Base-by-base conservation (phyloP, 2,329 filamentous ascomycete species). In the Chaetothyriales sp. region DNA sequence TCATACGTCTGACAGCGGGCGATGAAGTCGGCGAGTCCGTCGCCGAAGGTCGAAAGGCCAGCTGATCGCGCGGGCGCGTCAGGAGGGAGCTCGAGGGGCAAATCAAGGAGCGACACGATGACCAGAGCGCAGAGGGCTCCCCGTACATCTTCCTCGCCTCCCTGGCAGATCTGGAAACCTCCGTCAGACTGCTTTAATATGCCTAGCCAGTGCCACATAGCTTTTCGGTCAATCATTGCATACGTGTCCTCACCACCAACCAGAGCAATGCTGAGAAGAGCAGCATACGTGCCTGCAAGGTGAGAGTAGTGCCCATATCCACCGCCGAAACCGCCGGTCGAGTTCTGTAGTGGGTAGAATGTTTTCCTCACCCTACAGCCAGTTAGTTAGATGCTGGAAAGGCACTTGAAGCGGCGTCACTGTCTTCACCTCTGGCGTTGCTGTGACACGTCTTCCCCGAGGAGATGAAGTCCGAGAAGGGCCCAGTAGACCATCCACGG, bases 401-500 rank as follows among this genome's bases (percentile, higher is more conserved):
- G n/a, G 10, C 28, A 42, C 10, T 44, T 15, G 3, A 9, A 47
- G 18, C 26, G 43, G 20, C 32, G 12, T 15, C 15, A 20, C 15
- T 4, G 26, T 43, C 68, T 73, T 57, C 70, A 78, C 68, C 77
- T 74, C 57, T 83, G 71, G 51, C 82, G 78, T 66, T 86, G 90
- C 50, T 65, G 61, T 6, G 69, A 71, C 42, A 79, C 67, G 64
- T 95, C 86, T 63, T 88, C 79, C 46, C 86, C 88, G 47, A 98
- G 70, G 32, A 89, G 73, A 22, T 76, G 73, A 57, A 98, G 72
- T 2, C 79, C 87, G 32, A 82, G 79, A 49, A 96, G 72, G 49
- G 79, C 84, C 92, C 92, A 98, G 70, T 95, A 96, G 57, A 95
- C 75, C 62, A 95, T 78, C 92, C 92, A 98, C 8, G 92, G 89